These are phyloP conservation scores for Drechslera avenae DNA, from an alignment of 2,329 filamentous ascomycete species.

Conservation along the genomic window DNA sequence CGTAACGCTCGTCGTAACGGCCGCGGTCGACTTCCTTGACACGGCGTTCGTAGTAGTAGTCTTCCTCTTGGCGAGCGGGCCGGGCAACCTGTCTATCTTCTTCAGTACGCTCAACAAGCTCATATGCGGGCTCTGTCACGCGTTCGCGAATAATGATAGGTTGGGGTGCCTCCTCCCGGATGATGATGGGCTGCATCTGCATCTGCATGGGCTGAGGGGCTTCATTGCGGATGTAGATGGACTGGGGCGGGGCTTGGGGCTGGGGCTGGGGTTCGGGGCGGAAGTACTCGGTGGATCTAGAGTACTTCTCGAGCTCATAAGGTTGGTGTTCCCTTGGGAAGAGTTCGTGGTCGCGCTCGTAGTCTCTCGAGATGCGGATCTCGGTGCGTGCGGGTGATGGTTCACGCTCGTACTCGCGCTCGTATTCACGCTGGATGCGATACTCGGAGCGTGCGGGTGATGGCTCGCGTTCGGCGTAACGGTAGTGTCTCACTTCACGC, in stretches of 20 bases:
- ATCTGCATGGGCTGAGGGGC: conserved; percentile 55
- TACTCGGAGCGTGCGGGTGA: conserved; percentile 55
- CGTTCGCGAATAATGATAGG: conserved; percentile 54
- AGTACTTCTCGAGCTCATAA: conserved; percentile 57
- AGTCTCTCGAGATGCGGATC: conserved; percentile 40
- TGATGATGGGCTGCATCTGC: conserved; percentile 52
- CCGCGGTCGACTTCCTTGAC: conserved; percentile 60
- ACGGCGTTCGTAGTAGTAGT: conserved; percentile 66
- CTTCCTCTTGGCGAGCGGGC: conserved; percentile 58
- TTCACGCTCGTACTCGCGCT: conserved; percentile 46
- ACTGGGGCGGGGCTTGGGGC: conserved; percentile 34
- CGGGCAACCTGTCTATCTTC: conserved; percentile 56
- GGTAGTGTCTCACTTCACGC: conserved; percentile 46
- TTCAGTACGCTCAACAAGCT: conserved; percentile 64
- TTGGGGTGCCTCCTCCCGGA: conserved; percentile 48
- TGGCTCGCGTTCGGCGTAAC: conserved; percentile 45
- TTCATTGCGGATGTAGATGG: conserved; percentile 59
- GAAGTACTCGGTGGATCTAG: conserved; percentile 59
- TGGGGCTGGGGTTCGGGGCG: conserved; percentile 49
- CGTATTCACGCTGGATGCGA: conserved; percentile 58
- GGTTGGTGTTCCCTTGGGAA: conserved; percentile 37
- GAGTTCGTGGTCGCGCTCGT: conserved; percentile 39
- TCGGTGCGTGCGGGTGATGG: conserved; percentile 52
- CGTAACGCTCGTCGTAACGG: conserved; percentile 45
- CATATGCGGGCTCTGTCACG: conserved; percentile 61